Conservation (phyloP, 2,329 filamentous ascomycete species). For the Truncatella angustata region DNA sequence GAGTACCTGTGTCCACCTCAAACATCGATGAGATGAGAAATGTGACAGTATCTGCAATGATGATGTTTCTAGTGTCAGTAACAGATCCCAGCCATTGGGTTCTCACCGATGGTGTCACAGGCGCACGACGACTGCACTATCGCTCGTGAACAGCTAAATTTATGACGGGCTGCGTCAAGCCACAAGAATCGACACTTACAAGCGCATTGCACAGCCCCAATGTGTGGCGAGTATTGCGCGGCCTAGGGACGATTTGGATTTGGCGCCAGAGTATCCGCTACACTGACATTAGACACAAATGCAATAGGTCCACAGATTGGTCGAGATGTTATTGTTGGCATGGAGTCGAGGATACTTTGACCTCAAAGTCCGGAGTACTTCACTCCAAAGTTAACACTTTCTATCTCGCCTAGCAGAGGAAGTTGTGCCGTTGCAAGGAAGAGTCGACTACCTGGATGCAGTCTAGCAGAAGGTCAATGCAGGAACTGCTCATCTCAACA, state of each 20-base stretch:
- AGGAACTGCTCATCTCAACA: not conserved
- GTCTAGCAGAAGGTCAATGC: not conserved
- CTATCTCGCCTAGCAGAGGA: not conserved
- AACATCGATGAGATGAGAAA: not conserved
- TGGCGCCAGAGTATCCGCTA: not conserved
- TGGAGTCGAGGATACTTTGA: not conserved
- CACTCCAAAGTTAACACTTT: not conserved
- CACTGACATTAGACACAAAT: not conserved
- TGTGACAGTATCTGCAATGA: not conserved
- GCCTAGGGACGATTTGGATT: not conserved
- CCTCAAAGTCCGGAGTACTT: not conserved
- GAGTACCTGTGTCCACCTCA: not conserved
- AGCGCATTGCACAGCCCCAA: conserved; percentile 4
- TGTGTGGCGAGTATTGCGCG: not conserved
- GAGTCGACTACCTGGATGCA: too few species aligned
- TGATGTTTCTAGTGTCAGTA: not conserved
- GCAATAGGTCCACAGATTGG: not conserved
- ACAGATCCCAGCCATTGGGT: not conserved
- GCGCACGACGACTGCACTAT: not conserved
- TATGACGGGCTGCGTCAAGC: conserved; percentile 1
- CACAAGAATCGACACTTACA: conserved; percentile 1
- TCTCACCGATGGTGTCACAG: not conserved
- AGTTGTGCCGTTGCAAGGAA: not conserved
- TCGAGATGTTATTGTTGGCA: not conserved
- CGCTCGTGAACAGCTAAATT: not conserved